Base-by-base conservation (phyloP, 306 rosid species). In the Cicer pinnatifidum region DNA sequence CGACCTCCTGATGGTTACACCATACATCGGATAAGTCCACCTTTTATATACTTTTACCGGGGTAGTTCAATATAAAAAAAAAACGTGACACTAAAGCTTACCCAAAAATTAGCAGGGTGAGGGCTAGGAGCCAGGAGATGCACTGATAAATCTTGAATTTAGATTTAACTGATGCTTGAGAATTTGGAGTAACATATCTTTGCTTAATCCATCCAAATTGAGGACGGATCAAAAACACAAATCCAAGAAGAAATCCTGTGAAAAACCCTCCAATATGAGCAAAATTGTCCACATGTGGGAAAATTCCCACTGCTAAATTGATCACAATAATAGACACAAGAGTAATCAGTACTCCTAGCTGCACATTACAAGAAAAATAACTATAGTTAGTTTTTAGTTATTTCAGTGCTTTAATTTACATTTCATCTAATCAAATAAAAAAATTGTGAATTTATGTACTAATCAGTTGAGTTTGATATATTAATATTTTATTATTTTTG, bases 221-320 rank as follows among this genome's bases (percentile, higher is more conserved):
- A 9, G 98, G 98, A 53, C 98, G 98, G 57, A 91, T 89, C 54
- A 94, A 80, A 81, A 94, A 89, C 86, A 94, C 97, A 73, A 94
- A 91, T 69, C 98, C 98, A 12, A 94, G 87, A 75, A 94, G 89
- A 82, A 91, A 89, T 20, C 98, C 97, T 0, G 98, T 80, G 69
- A 94, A 45, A 68, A 94, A 94, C 74, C 98, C 98, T 73, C 98
- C 98, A 45, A 94, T 88, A 73, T 94, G 98, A 58, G 98, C 98
- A 73, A 94, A 94, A 71, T 94, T 94, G 82, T 94, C 98, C 76
- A 94, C 90, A 6, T 89, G 97, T 75, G 98, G 98, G 48, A 94
- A 93, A 74, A 91, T 86, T 73, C 98, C 98, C 71, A 94, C 94
- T 4, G 86, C 98, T 82, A 94, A 86, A 76, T 91, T 94, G 81